Evolutionary conservation across 1,139 yeast genomes (phyloP).

Genomic region (Magnusiomyces ingens): DNA sequence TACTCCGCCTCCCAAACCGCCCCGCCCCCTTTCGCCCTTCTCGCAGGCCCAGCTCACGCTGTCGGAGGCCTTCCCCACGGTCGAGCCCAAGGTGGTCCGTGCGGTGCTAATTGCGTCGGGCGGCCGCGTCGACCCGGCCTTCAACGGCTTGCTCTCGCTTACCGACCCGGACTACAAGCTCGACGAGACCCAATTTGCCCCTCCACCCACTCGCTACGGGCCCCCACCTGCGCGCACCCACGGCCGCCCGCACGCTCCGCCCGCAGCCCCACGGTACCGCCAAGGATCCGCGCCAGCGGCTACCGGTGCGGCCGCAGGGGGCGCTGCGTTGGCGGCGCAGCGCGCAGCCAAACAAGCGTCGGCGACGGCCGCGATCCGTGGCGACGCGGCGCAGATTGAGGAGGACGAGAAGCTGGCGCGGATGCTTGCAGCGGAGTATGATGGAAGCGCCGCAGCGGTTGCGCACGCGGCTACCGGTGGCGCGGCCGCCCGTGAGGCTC

Average conservation of each 20-base stretch:
- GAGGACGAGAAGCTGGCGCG: constrained; percentile 85
- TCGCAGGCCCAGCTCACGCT: constrained; percentile 46
- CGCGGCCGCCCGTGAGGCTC: constrained; percentile 24
- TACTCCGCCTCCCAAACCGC: constrained; percentile 62
- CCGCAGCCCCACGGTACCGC: constrained; percentile 6
- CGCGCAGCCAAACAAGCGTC: constrained; percentile 4
- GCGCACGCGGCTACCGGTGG: neutral
- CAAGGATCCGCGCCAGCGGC: constrained; percentile 11
- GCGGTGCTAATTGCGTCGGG: constrained; percentile 82
- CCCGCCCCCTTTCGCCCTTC: constrained; percentile 58
- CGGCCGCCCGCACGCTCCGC: no score
- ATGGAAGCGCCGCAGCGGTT: neutral
- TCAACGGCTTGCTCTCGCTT: constrained; percentile 73
- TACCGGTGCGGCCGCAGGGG: constrained; percentile 4
- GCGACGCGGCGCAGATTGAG: constrained; percentile 42
- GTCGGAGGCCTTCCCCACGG: constrained; percentile 74
- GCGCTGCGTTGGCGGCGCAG: constrained; percentile 7
- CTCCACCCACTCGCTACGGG: neutral
- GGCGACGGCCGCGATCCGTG: constrained; percentile 12
- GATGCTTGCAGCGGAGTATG: constrained; percentile 66
- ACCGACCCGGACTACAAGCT: constrained; percentile 72
- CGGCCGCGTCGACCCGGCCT: constrained; percentile 77
- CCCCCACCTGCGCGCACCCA: constrained; percentile 8
- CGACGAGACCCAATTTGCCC: constrained; percentile 40
- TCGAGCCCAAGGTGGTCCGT: constrained; percentile 61